These are phyloP conservation scores for Austroboletus eburneus DNA, from an alignment of 768 basidiomycete genomes.

Conservation along the genomic window DNA sequence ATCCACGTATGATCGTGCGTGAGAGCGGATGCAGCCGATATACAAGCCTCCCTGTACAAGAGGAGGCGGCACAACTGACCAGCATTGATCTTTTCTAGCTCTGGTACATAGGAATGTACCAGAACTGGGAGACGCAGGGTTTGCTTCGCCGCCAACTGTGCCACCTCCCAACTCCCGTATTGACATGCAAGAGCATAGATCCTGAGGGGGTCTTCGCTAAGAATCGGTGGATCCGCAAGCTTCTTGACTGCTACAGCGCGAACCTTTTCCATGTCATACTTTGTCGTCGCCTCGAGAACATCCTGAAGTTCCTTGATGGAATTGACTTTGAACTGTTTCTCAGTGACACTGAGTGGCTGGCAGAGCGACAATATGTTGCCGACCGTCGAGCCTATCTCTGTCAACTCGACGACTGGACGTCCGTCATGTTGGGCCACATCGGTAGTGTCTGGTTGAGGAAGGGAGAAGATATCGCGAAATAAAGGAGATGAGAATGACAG, in stretches of 20 bases:
- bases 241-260: not conserved
- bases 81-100: conserved; percentile 11
- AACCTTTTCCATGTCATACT: conserved; percentile 15
- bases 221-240: not conserved
- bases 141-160: conserved; percentile 7
- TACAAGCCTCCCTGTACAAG: conserved; percentile 9
- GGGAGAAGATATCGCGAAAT: conserved; percentile 12
- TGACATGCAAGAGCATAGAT: conserved; percentile 14
- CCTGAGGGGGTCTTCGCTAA: conserved; percentile 3
- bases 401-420: conserved; percentile 7
- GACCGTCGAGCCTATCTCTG: conserved; percentile 11
- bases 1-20: conserved; percentile 12
- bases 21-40: not conserved
- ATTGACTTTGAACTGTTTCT: not conserved
- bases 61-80: conserved; percentile 5
- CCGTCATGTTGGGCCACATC: not conserved
- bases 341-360: conserved; percentile 2
- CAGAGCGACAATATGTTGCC: conserved; percentile 7
- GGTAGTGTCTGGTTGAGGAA: conserved; percentile 3
- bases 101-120: conserved; percentile 1
- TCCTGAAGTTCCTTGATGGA: conserved; percentile 1
- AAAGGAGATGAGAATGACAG: conserved; percentile 11
- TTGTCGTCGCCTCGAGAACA: conserved; percentile 8
- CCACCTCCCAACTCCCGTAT: not conserved
- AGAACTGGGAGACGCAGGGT: conserved; percentile 6